These are phyloP conservation scores for Fimicolochytrium jonesii DNA, from an alignment of 192 early-diverging fungal genomes.

Conservation along the genomic window DNA sequence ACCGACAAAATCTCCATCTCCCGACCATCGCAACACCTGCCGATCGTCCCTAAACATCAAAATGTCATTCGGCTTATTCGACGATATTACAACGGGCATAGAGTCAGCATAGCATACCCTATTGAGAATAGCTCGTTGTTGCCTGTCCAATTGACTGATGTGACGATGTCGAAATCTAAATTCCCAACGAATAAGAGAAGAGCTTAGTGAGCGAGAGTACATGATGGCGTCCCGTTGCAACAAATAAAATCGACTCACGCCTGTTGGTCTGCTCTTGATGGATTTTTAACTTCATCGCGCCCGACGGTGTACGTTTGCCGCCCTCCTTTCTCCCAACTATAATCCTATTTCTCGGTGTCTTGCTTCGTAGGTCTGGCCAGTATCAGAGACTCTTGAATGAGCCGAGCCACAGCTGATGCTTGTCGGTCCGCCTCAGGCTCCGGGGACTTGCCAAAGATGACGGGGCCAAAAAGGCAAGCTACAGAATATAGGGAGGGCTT, in stretches of 20 bases:
- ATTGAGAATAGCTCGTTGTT: constrained; percentile 58
- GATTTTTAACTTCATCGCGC: constrained; percentile 39
- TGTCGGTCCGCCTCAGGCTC: too few species aligned
- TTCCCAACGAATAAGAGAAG: background rate
- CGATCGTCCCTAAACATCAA: constrained; percentile 41
- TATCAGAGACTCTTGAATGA: too few species aligned
- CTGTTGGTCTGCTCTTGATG: constrained; percentile 25
- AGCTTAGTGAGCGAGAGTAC: background rate
- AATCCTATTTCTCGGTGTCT: too few species aligned
- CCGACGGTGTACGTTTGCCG: too few species aligned
- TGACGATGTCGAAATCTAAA: constrained; percentile 48
- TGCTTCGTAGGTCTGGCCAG: too few species aligned
- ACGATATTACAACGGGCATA: background rate
- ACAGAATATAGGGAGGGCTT: too few species aligned
- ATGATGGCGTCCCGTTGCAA: background rate
- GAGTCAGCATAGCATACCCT: constrained; percentile 29
- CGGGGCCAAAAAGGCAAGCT: too few species aligned
- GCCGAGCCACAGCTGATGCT: too few species aligned
- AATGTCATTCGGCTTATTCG: background rate
- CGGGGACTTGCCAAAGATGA: too few species aligned
- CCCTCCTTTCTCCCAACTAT: too few species aligned
- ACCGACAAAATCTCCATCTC: constrained; percentile 51
- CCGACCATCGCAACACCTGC: constrained; percentile 45
- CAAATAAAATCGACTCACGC: constrained; percentile 20
- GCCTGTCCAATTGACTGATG: constrained; percentile 51